Percentiles rank a stretch among this genome's conserved stretches.
Evolutionary conservation across 306 rosid species (phyloP).

Genomic region (Castanea sativa): DNA sequence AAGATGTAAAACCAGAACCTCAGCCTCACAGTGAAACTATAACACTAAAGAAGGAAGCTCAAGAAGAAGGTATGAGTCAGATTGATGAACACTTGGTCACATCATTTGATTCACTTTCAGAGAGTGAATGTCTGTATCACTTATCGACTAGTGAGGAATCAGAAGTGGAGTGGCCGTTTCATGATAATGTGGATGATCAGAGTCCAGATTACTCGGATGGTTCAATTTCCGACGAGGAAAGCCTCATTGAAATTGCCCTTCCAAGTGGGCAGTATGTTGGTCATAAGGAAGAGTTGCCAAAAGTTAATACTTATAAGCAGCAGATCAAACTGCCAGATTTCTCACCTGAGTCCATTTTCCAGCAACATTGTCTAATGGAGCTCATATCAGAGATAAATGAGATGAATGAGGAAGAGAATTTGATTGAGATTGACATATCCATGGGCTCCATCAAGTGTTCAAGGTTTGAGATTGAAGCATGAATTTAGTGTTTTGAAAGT

Average conservation of each 20-base stretch:
- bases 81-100: slow-evolving; percentile 13
- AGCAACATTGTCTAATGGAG: slow-evolving; percentile 50
- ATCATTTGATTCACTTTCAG: slow-evolving; percentile 32
- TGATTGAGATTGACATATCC: slow-evolving; percentile 91
- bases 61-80: slow-evolving; percentile 15
- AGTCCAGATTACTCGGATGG: slow-evolving; percentile 63
- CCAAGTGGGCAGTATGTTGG: slow-evolving; percentile 60
- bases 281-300: slow-evolving; percentile 24
- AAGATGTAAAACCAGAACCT: slow-evolving; percentile 25
- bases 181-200: slow-evolving; percentile 14
- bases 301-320: slow-evolving; percentile 30
- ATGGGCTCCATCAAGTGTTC: slow-evolving; percentile 95
- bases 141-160: slow-evolving; percentile 52
- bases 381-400: slow-evolving; percentile 72
- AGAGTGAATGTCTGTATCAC: slow-evolving; percentile 40
- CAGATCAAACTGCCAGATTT: slow-evolving; percentile 37
- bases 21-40: slow-evolving; percentile 12
- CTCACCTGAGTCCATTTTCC: slow-evolving; percentile 38
- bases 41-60: slow-evolving; percentile 15
- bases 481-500: slow-evolving; percentile 10
- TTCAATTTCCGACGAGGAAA: slow-evolving; percentile 90
- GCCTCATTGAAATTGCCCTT: slow-evolving; percentile 85
- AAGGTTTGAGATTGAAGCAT: slow-evolving; percentile 85
- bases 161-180: slow-evolving; percentile 45
- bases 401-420: slow-evolving; percentile 81